phyloP scores from a whole-genome alignment of 768 basidiomycete species.

The Termitomyces sp. region DNA sequence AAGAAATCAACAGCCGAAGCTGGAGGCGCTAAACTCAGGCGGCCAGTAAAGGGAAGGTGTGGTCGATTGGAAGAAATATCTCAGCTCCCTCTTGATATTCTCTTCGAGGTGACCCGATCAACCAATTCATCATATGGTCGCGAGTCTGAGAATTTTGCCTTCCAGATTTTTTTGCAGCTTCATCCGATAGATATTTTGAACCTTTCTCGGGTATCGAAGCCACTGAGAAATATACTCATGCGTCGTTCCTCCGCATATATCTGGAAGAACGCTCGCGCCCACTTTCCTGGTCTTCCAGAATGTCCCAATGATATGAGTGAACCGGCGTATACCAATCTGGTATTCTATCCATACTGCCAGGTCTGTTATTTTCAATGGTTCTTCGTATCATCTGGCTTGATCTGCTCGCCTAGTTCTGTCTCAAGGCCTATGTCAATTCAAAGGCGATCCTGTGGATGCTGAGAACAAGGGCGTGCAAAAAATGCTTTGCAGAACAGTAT shows the following conservation, averaged over 20 bases:
- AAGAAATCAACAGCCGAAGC: neutral
- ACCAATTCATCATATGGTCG: too few species aligned
- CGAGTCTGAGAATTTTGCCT: neutral
- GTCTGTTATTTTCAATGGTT: conserved; percentile 5
- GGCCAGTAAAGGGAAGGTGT: conserved; percentile 14
- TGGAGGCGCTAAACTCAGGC: conserved; percentile 4
- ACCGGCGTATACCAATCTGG: conserved; percentile 20
- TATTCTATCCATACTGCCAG: conserved; percentile 17
- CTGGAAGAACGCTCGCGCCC: conserved; percentile 19
- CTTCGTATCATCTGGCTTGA: neutral
- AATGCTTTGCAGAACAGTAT: conserved; percentile 14
- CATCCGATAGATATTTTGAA: conserved; percentile 16
- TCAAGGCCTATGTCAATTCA: conserved; percentile 1
- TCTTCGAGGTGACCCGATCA: conserved; percentile 18
- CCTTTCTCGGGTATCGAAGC: conserved; percentile 17
- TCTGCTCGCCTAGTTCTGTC: conserved; percentile 4
- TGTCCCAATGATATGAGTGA: conserved; percentile 24
- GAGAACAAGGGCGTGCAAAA: conserved; percentile 15
- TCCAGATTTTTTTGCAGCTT: conserved; percentile 18
- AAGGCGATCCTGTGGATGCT: conserved; percentile 12
- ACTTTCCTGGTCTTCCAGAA: conserved; percentile 16
- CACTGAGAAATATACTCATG: conserved; percentile 6
- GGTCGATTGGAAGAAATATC: conserved; percentile 18
- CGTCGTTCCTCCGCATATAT: conserved; percentile 15
- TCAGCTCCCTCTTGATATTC: conserved; percentile 23